Evolutionary conservation across 108 stramenopile species (phyloP), one percentile per base, ranked within the genome.

Genomic region (Epithemia pelagica): DNA sequence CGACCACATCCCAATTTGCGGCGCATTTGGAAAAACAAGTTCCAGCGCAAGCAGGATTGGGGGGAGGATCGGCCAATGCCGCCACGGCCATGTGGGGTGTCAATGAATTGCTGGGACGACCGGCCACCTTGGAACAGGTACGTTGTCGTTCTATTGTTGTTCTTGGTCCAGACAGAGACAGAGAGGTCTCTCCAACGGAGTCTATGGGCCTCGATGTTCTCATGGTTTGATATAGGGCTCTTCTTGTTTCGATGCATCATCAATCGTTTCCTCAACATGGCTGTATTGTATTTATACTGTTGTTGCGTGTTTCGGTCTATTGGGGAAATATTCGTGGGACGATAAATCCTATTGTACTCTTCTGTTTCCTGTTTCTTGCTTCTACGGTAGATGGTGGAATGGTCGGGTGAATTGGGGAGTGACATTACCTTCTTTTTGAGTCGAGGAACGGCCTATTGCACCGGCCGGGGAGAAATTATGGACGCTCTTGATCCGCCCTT

Each of bases 371-470:
- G 15, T 52, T 52, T 20, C 52, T 19, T 20, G 52, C 23, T 24
- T 30, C 2, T 26, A 1, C 20, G 58, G 15, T 20, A 96, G 80
- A 91, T 96, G 63, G 81, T 94, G 59, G 86, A 91, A 69, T 97
- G 96, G 96, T 91, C 91, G 54, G 95, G 80, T 21, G 95, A 76
- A 28, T 70, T 97, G 30, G 96, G 96, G 19, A 92, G 91, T 61
- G 97, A 97, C 65, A 96, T 97, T 33, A 96, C 97, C 21, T 97
- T 97, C 72, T 97, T 97, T 70, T 68, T 97, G 28, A 89, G 87
- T 27, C 75, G 75, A 53, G 96, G 97, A n/a, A 96, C 94, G 0
- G 94, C 94, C 30, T 97, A 95, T 64, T 97, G 97, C 72, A 97
- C 97, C 3, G 95, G 97, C 7, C 77, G 97, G 25, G 97, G 97